Base-by-base conservation (phyloP, 2,329 filamentous ascomycete genomes). In the Clathrospora elynae region DNA sequence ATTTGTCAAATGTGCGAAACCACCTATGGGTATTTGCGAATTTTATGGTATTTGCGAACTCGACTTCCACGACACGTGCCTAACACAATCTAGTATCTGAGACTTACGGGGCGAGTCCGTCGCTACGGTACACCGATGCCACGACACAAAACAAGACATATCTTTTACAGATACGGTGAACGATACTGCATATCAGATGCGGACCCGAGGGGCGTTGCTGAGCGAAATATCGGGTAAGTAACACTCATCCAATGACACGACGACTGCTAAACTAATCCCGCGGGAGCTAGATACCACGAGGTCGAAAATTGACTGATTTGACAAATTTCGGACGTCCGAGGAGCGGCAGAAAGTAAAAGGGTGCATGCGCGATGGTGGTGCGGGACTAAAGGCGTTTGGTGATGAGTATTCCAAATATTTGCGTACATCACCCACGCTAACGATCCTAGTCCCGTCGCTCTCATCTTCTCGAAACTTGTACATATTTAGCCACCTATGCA, bases 371-470 rank as follows among this genome's bases (percentile, higher is more conserved):
- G 16, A 33, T 29, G 34, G 24, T 32, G 29, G 38, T 23, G 28
- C 35, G 30, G 30, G 35, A 44, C 43, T 46, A 40, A 34, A 29
- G 28, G 30, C 23, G 42, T 46, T 46, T 55, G 41, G 47, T 57
- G 36, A 48, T 49, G 14, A 35, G 55, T 57, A 66, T 66, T 66
- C 55, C 51, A 65, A 65, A 64, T 65, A 34, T 49, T 30, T 35
- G 31, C 20, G 49, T 14, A 43, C 35, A 47, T 31, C 43, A 49
- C 35, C 41, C 38, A 39, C 54, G 57, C 59, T 60, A 57, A 48
- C 37, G 33, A 52, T 33, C 43, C 42, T 26, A 46, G 47, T 29
- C 30, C 28, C 29, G 33, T 22, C 39, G 34, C 24, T 34, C 38
- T 43, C 37, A 40, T 22, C 38, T 34, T 48, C 42, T 52, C 40